Percentiles rank a stretch among this genome's conserved stretches.
Evolutionary conservation across 306 rosid species (phyloP).

Genomic region (Parietaria judaica): DNA sequence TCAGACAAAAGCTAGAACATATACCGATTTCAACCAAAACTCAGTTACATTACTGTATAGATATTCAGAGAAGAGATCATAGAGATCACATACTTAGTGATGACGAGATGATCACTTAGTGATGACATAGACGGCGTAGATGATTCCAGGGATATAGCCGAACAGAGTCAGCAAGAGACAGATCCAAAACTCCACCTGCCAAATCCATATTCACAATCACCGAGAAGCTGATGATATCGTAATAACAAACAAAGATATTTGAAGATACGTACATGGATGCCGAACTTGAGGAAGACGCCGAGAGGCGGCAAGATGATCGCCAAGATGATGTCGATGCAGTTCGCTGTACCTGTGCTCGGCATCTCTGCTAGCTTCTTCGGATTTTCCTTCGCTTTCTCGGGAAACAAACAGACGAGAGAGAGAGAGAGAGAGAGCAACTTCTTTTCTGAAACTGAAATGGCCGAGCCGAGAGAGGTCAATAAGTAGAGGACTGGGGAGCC

Average conservation of each 20-base stretch:
- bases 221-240: background rate
- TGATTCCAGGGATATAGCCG: constrained; percentile 66
- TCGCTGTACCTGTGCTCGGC: constrained; percentile 38
- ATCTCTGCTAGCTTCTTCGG: background rate
- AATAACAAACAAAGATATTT: background rate
- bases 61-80: no score
- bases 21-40: no score
- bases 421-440: no score
- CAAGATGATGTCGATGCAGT: constrained; percentile 55
- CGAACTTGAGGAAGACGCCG: constrained; percentile 83
- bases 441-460: background rate
- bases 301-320: constrained; percentile 87
- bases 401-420: background rate
- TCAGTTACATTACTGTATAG: no score
- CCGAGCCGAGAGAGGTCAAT: background rate
- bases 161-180: constrained; percentile 61
- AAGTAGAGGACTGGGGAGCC: background rate
- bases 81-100: no score
- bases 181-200: constrained; percentile 81
- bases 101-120: constrained; percentile 39
- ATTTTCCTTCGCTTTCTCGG: constrained; percentile 14
- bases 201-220: background rate
- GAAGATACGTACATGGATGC: constrained; percentile 40
- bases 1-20: no score
- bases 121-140: constrained; percentile 57